Evolutionary conservation across 805 yeast genomes (phyloP).

Genomic region (Lachancea cidri): DNA sequence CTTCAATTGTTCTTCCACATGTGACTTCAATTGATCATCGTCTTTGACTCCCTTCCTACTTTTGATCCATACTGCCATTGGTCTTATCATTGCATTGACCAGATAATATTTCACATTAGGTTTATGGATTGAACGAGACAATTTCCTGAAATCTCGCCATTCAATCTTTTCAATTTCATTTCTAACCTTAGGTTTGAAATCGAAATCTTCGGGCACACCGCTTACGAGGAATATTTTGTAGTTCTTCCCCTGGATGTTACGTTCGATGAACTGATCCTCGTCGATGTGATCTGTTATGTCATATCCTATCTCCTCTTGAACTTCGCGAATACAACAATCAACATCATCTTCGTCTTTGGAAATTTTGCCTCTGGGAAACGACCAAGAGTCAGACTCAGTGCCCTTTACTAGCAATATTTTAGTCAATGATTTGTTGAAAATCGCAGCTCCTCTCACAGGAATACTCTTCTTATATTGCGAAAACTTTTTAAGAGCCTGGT

Average conservation of each 20-base stretch:
- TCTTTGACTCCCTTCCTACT: slow-evolving; percentile 44
- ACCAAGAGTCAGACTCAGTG: slow-evolving; percentile 78
- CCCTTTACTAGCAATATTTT: slow-evolving; percentile 81
- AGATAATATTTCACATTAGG: slow-evolving; percentile 34
- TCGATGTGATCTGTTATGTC: slow-evolving; percentile 66
- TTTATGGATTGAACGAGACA: slow-evolving; percentile 31
- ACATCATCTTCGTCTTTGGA: slow-evolving; percentile 87
- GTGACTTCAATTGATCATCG: slow-evolving; percentile 55
- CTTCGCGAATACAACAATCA: slow-evolving; percentile 88
- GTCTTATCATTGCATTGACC: slow-evolving; percentile 39
- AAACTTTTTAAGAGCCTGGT: slow-evolving; percentile 70
- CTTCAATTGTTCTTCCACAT: slow-evolving; percentile 65
- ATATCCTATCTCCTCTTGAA: slow-evolving; percentile 89
- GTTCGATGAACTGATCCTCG: slow-evolving; percentile 70
- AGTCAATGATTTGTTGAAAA: slow-evolving; percentile 64
- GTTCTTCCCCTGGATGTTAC: slow-evolving; percentile 78
- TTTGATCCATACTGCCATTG: slow-evolving; percentile 47
- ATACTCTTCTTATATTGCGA: slow-evolving; percentile 81
- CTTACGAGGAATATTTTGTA: slow-evolving; percentile 74
- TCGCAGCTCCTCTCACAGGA: slow-evolving; percentile 95
- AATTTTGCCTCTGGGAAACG: slow-evolving; percentile 95
- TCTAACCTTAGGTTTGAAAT: slow-evolving; percentile 77
- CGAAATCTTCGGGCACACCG: slow-evolving; percentile 69
- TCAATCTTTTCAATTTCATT: slow-evolving; percentile 81
- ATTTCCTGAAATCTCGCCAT: slow-evolving; percentile 62